Percentiles rank a stretch among this genome's conserved stretches.
Conservation (phyloP, 345 rosid genomes). For the Gossypium thurberi region DNA sequence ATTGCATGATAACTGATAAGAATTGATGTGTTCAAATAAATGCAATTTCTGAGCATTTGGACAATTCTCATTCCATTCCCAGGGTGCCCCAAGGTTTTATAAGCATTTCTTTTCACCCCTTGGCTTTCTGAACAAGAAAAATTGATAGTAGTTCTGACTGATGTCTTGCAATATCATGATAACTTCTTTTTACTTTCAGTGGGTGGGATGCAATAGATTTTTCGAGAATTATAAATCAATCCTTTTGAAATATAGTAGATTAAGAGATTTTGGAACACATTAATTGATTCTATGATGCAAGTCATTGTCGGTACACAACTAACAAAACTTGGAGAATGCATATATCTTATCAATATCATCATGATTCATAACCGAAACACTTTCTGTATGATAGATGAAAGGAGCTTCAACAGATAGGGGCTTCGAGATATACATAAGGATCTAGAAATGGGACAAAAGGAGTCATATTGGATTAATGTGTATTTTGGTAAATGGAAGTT, state of each 20-base stretch:
- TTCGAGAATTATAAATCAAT: not conserved
- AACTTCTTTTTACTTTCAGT: not conserved
- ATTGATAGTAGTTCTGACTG: not conserved
- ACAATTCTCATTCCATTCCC: not conserved
- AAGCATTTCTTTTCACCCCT: not conserved
- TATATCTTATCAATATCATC: not conserved
- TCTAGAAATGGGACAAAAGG: conserved; percentile 2
- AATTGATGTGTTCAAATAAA: not conserved
- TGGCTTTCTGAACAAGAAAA: not conserved
- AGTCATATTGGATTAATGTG: not conserved
- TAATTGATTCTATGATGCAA: not conserved
- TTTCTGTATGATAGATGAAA: conserved; percentile 15
- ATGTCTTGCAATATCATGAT: not conserved
- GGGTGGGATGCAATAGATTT: not conserved
- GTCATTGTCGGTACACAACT: not conserved
- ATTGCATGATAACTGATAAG: not conserved
- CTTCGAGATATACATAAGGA: conserved; percentile 5
- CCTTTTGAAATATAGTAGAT: not conserved
- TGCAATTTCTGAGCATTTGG: not conserved
- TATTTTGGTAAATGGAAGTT: conserved; percentile 6
- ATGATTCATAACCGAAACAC: conserved; percentile 5
- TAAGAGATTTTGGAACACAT: not conserved
- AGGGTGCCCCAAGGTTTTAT: not conserved
- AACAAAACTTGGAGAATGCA: not conserved
- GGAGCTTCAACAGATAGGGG: conserved; percentile 9